These are phyloP conservation scores for Lachnellula occidentalis DNA, from an alignment of 2,329 filamentous ascomycete species.

Conservation along the genomic window DNA sequence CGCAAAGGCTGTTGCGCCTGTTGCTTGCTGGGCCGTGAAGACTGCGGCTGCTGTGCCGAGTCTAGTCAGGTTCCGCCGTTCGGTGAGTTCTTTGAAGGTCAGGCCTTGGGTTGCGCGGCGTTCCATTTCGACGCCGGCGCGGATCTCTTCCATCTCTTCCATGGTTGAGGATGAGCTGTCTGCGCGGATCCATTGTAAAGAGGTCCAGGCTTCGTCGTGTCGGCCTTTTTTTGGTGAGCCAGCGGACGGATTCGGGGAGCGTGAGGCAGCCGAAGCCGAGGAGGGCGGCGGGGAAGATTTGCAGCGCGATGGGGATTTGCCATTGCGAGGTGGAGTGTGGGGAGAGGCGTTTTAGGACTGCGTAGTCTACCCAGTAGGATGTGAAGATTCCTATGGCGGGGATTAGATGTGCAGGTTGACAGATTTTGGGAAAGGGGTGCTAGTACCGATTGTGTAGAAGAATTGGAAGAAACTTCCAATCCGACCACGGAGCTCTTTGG, in stretches of 20 bases:
- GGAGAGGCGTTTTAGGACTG: slow-evolving; percentile 35
- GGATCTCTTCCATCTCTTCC: slow-evolving; percentile 38
- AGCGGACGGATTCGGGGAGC: slow-evolving; percentile 44
- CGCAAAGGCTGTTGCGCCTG: slow-evolving; percentile 45
- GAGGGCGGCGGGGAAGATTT: slow-evolving; percentile 41
- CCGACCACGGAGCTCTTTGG: slow-evolving; percentile 36
- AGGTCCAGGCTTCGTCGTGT: slow-evolving; percentile 41
- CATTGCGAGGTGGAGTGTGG: slow-evolving; percentile 38
- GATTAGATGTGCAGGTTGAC: too few species aligned
- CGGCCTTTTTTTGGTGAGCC: slow-evolving; percentile 43
- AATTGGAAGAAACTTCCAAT: slow-evolving; percentile 34
- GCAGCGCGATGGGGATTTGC: slow-evolving; percentile 42
- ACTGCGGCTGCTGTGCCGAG: slow-evolving; percentile 11
- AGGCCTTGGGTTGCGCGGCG: slow-evolving; percentile 39
- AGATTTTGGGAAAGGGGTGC: too few species aligned
- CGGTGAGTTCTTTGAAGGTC: slow-evolving; percentile 6
- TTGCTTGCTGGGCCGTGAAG: slow-evolving; percentile 36
- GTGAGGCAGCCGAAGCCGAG: slow-evolving; percentile 44
- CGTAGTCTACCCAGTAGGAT: slow-evolving; percentile 42
- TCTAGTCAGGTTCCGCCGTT: slow-evolving; percentile 21
- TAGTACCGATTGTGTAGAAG: slow-evolving; percentile 32
- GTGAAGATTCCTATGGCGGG: slow-evolving; percentile 24
- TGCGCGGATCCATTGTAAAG: slow-evolving; percentile 47
- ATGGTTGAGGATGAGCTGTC: slow-evolving; percentile 35
- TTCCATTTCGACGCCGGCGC: slow-evolving; percentile 44